Evolutionary conservation across 257 asterid genomes (phyloP), one percentile per base, ranked within the genome.

Genomic region (Primulina eburnea): DNA sequence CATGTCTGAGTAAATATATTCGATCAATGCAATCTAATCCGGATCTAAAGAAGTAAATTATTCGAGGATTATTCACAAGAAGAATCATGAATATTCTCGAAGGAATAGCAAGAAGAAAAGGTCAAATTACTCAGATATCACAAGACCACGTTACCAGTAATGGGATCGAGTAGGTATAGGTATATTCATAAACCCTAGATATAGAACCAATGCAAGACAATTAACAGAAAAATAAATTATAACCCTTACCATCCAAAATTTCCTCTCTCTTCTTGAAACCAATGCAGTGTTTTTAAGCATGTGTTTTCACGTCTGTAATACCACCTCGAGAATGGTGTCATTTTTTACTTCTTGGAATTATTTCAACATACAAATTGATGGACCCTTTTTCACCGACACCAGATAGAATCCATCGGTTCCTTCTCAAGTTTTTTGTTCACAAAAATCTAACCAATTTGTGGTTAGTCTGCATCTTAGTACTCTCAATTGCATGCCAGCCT

Each of bases 401-500:
- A 52, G 74, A 75, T 66, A 21, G 76, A 67, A 62, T 62, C 21
- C 8, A 61, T 60, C 21, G 29, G 67, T 62, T 50, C 60, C 18
- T 50, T 65, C 30, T 33, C 32, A 56, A 20, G 65, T n/a, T 1
- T 33, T 63, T 9, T 63, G 60, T 30, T 63, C 24, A 37, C 8
- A 17, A 47, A 29, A 52, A 53, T 72, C 64, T 34, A 70, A 28
- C 68, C 38, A 53, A 38, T 62, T 43, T 69, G 24, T 70, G 64
- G 43, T 21, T 10, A 53, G 62, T 29, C 62, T 67, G 70, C 76
- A 73, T 62, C 60, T 57, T 43, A 73, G 79, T 69, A 65, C 53
- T 26, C 73, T 71, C 47, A 55, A 67, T 67, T 73, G 67, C 71
- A 67, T 75, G 83, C 77, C 85, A 77, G 81, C 82, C 81, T 85